Percentiles rank a stretch among this genome's conserved stretches.
Evolutionary conservation across 1,284 basidiomycete genomes (phyloP).

Genomic region (Tilletia caries): DNA sequence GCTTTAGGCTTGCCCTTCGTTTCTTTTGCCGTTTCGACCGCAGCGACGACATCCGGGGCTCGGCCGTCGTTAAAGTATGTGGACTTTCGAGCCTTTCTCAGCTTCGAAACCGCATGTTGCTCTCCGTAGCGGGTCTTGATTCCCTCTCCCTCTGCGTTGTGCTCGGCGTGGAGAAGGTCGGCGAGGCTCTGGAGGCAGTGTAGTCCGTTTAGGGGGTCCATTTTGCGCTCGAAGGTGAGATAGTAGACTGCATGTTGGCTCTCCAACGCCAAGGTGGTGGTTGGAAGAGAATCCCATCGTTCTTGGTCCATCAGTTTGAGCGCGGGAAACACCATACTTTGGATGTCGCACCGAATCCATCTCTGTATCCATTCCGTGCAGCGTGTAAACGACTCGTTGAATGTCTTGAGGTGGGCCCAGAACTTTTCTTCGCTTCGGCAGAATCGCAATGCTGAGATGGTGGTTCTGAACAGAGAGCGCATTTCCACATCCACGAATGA

Average conservation of each 20-base stretch:
- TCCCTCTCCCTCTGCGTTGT: neutral
- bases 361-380: neutral
- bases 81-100: no score
- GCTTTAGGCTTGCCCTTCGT: no score
- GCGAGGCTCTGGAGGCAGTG: neutral
- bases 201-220: neutral
- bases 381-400: neutral
- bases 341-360: neutral
- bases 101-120: neutral
- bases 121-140: neutral
- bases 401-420: no score
- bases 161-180: neutral
- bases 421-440: neutral
- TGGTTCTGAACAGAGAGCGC: neutral
- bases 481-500: neutral
- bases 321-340: neutral
- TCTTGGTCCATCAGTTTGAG: no score
- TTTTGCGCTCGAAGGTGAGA: neutral
- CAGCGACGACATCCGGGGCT: no score
- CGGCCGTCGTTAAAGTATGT: no score
- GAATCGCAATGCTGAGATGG: neutral
- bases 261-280: neutral
- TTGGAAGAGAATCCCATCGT: no score
- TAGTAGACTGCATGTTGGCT: neutral
- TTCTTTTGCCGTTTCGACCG: no score